Percentiles rank a stretch among this genome's conserved stretches.
Conservation (phyloP, 139 green algal species). For the Medakamo hakoo region DNA sequence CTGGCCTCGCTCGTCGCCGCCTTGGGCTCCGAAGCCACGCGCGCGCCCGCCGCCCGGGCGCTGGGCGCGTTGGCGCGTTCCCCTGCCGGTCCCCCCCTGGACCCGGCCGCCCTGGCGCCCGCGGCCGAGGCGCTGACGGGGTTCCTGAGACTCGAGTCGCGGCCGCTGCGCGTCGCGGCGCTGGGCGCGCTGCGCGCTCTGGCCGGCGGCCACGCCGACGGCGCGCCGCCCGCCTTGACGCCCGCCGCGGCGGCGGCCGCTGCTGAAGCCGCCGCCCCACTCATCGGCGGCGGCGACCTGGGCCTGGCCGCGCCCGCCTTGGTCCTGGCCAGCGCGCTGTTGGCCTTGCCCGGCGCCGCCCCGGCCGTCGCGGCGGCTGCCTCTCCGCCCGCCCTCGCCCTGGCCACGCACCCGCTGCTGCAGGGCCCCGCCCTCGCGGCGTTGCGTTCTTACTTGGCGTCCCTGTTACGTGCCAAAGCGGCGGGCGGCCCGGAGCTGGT, state of each 20-base stretch:
- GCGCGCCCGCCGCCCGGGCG: too few relatives aligned
- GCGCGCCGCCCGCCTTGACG: neutral
- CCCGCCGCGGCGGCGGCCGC: neutral
- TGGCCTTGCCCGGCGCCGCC: neutral
- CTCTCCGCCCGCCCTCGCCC: constrained; percentile 37
- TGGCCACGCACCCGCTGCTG: constrained; percentile 67
- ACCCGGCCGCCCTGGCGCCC: too few relatives aligned
- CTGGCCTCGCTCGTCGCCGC: neutral
- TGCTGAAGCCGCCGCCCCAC: neutral
- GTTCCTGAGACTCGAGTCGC: neutral
- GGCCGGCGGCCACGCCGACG: too few relatives aligned
- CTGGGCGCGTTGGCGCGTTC: neutral
- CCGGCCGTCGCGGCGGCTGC: too few relatives aligned
- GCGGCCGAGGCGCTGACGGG: constrained; percentile 13
- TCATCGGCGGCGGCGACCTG: constrained; percentile 46
- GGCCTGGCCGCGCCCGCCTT: constrained; percentile 31
- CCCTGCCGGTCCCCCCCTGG: neutral
- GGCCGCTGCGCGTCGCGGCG: neutral
- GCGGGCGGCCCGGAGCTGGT: constrained; percentile 24
- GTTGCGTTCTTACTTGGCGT: constrained; percentile 58
- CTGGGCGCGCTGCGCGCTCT: neutral
- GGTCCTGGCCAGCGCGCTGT: neutral
- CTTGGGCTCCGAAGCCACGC: neutral
- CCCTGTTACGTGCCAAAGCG: constrained; percentile 25
- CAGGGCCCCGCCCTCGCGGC: constrained; percentile 36